Conservation (phyloP, 805 yeast genomes). For the Pichia eremophila region DNA sequence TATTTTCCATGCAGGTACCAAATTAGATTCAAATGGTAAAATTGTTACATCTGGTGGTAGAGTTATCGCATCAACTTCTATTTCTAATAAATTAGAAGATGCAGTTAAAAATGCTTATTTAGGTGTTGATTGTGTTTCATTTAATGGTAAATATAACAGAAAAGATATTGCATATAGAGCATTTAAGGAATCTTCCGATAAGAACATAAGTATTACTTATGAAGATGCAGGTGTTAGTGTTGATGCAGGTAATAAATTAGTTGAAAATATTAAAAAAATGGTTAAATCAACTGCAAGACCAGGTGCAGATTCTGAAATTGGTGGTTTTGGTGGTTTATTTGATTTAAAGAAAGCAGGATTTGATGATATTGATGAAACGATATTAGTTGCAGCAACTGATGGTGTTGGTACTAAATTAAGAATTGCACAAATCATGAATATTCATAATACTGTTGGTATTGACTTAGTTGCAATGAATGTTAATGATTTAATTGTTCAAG, state of each 20-base stretch:
- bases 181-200: constrained; percentile 43
- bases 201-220: constrained; percentile 54
- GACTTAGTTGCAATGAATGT: constrained; percentile 99
- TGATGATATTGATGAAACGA: constrained; percentile 57
- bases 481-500: constrained; percentile 95
- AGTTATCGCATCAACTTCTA: constrained; percentile 91
- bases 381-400: constrained; percentile 95
- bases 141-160: constrained; percentile 73
- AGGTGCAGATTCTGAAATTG: constrained; percentile 96
- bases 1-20: constrained; percentile 97
- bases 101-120: constrained; percentile 81
- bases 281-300: constrained; percentile 90
- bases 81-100: constrained; percentile 60
- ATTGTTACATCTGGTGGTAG: constrained; percentile 90
- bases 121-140: constrained; percentile 71
- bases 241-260: constrained; percentile 86
- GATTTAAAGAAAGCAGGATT: constrained; percentile 87
- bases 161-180: constrained; percentile 95
- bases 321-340: constrained; percentile 97
- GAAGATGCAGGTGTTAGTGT: constrained; percentile 97
- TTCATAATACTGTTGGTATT: constrained; percentile 96
- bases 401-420: constrained; percentile 97
- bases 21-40: constrained; percentile 32
- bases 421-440: constrained; percentile 82
- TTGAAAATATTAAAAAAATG: constrained; percentile 79